These are phyloP conservation scores for Annona cherimola DNA, from an alignment of 164 flowering plant genomes.

Conservation along the genomic window DNA sequence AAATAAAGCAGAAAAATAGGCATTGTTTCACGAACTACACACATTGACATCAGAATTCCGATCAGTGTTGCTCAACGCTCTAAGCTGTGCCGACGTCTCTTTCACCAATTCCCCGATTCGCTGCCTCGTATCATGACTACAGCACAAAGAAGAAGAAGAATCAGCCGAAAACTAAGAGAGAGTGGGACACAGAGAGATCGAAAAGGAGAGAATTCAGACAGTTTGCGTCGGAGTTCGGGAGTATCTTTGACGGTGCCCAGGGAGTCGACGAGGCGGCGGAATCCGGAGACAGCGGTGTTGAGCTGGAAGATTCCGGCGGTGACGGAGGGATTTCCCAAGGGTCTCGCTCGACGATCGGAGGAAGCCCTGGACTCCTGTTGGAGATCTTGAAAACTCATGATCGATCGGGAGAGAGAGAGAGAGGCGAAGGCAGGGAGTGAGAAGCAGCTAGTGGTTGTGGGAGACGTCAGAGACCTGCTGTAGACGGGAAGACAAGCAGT, in stretches of 20 bases:
- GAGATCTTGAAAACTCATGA: constrained; percentile 66
- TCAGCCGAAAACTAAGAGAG: neutral
- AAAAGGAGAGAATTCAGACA: constrained; percentile 27
- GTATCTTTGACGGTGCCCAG: constrained; percentile 68
- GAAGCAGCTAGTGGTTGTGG: neutral
- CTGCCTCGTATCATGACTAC: constrained; percentile 57
- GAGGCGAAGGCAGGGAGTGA: neutral
- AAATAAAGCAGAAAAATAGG: too few species aligned
- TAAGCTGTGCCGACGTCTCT: constrained; percentile 68
- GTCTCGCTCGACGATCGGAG: neutral
- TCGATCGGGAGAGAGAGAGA: neutral
- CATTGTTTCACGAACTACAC: neutral
- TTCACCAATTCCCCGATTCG: constrained; percentile 53
- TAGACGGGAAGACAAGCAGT: too few species aligned
- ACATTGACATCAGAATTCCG: constrained; percentile 30
- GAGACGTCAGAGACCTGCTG: too few species aligned
- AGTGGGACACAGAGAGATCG: neutral
- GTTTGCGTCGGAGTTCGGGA: constrained; percentile 64
- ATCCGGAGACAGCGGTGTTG: constrained; percentile 56
- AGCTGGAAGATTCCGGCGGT: constrained; percentile 67
- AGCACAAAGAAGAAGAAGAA: constrained; percentile 1
- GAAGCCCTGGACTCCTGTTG: constrained; percentile 18
- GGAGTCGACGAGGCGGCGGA: constrained; percentile 60
- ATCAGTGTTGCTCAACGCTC: constrained; percentile 46
- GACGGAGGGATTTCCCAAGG: constrained; percentile 12